Conservation (phyloP, 176 grass and related monocot species). For the Dendrocalamus sinicus region DNA sequence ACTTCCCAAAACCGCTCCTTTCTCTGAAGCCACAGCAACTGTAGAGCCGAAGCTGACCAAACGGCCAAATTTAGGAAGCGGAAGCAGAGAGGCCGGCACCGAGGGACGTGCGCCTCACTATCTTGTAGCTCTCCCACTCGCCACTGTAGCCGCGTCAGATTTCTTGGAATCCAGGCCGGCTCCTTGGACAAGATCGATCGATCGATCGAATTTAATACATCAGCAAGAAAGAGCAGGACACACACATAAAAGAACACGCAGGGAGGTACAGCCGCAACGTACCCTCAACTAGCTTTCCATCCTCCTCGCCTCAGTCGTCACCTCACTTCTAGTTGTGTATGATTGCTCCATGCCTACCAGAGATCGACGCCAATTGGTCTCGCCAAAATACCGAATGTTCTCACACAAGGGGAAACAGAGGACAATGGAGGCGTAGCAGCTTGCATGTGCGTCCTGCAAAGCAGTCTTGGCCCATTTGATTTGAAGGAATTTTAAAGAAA, state of each 20-base stretch:
- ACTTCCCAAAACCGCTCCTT: background rate
- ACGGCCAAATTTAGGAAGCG: constrained; percentile 39
- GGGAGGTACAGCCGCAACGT: background rate
- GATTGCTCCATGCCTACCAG: constrained; percentile 1
- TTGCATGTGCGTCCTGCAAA: constrained; percentile 36
- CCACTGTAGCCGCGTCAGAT: constrained; percentile 49
- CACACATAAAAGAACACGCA: constrained; percentile 6
- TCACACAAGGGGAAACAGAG: constrained; percentile 1
- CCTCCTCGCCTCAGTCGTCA: constrained; percentile 42
- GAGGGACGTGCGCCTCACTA: constrained; percentile 11
- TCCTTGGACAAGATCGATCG: constrained; percentile 10
- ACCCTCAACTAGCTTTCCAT: background rate
- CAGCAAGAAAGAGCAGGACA: background rate
- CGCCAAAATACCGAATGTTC: constrained; percentile 13
- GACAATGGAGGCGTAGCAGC: constrained; percentile 1
- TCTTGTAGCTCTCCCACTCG: constrained; percentile 15
- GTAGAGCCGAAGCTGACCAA: constrained; percentile 31
- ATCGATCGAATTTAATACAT: background rate
- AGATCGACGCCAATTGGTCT: constrained; percentile 33
- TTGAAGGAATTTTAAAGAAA: too few species aligned
- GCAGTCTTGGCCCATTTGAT: background rate
- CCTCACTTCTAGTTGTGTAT: constrained; percentile 26
- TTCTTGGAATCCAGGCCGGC: constrained; percentile 18
- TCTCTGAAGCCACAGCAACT: constrained; percentile 14
- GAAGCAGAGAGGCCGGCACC: constrained; percentile 4